A percentile compares a stretch with the other conserved stretches of the same genome.
Evolutionary conservation across 768 basidiomycete species (phyloP).

Genomic region (Auricularia sp.): DNA sequence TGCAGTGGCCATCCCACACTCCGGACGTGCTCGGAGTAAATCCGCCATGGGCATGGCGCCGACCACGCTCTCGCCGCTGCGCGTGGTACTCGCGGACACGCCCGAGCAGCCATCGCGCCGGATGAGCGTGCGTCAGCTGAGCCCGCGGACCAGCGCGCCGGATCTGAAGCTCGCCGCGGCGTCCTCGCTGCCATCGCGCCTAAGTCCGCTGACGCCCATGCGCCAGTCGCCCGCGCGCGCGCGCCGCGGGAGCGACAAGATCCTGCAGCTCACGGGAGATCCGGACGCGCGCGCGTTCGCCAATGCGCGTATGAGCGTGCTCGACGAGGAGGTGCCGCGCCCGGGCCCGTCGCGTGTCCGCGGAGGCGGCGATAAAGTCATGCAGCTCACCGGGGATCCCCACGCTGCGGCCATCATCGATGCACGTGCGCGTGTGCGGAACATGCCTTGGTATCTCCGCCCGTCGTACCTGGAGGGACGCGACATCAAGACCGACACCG

Average conservation of each 20-base stretch:
- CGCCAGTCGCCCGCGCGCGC: neutral
- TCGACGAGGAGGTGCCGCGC: neutral
- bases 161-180: neutral
- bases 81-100: neutral
- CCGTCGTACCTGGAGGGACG: constrained; percentile 39
- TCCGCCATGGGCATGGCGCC: neutral
- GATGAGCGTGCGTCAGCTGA: neutral
- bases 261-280: constrained; percentile 30
- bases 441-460: constrained; percentile 51
- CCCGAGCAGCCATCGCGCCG: neutral
- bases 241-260: constrained; percentile 19
- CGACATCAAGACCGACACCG: constrained; percentile 53
- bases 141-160: neutral
- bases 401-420: constrained; percentile 20
- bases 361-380: neutral
- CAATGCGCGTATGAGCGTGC: neutral
- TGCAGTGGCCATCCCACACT: neutral
- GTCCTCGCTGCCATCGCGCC: neutral
- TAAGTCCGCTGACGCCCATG: neutral
- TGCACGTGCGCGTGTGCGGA: constrained; percentile 18
- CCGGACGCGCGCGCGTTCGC: constrained; percentile 31
- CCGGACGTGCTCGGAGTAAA: neutral
- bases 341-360: neutral
- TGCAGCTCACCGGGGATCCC: constrained; percentile 8
- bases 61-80: neutral